Percentiles rank a stretch among this genome's conserved stretches.
These are phyloP conservation scores for Daldinia grandis DNA, from an alignment of 495 filamentous ascomycete genomes.

Conservation along the genomic window DNA sequence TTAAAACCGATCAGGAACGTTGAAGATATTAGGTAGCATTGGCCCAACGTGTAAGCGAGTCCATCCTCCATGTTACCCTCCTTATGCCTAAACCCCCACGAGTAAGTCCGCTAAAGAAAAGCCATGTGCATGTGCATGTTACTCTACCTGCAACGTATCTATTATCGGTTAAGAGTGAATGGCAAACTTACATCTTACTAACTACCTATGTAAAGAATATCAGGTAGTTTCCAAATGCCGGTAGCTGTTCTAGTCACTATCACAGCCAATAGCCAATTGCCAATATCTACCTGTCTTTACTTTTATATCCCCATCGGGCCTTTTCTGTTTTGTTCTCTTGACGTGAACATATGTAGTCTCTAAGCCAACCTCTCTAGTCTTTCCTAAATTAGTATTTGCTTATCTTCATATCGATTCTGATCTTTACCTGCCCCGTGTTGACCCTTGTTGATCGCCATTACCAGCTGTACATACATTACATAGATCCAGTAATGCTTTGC, in stretches of 20 bases:
- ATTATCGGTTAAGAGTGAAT: neutral
- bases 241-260: conserved; percentile 30
- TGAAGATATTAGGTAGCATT: conserved; percentile 26
- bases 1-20: conserved; percentile 4
- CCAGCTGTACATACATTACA: neutral
- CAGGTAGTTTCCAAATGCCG: conserved; percentile 13
- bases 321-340: conserved; percentile 24
- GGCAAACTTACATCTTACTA: neutral
- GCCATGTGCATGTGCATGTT: neutral
- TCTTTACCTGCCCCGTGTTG: neutral
- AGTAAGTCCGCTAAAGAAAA: conserved; percentile 21
- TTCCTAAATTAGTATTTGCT: neutral
- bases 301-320: conserved; percentile 10
- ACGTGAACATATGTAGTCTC: conserved; percentile 7
- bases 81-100: neutral
- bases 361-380: neutral
- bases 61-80: conserved; percentile 8
- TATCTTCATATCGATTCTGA: conserved; percentile 1
- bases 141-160: neutral
- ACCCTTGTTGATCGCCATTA: neutral
- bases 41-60: conserved; percentile 1
- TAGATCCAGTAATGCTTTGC: neutral
- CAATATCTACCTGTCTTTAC: neutral
- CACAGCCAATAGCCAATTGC: neutral
- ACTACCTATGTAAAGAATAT: too few relatives aligned